Evolutionary conservation across 2,329 filamentous ascomycete genomes (phyloP).

Genomic region (Stagonosporopsis rhizophila): DNA sequence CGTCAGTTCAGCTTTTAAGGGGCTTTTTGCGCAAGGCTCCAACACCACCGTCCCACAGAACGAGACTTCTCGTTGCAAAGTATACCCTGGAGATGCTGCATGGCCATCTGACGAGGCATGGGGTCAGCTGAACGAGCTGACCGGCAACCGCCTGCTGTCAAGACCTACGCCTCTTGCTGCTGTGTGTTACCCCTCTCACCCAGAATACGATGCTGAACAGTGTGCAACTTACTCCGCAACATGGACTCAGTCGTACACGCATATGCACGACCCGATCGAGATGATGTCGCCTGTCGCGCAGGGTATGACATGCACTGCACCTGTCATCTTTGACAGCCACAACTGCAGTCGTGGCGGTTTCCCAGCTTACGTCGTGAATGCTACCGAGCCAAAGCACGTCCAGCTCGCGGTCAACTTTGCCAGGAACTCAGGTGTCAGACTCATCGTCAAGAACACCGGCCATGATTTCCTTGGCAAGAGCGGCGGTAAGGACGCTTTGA

Average conservation of each 20-base stretch:
- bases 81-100: slow-evolving; percentile 53
- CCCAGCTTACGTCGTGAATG: slow-evolving; percentile 47
- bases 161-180: slow-evolving; percentile 40
- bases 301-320: slow-evolving; percentile 48
- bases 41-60: slow-evolving; percentile 18
- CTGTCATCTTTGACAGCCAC: slow-evolving; percentile 43
- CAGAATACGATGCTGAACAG: slow-evolving; percentile 38
- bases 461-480: slow-evolving; percentile 48
- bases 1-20: slow-evolving; percentile 26
- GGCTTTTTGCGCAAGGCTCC: slow-evolving; percentile 30
- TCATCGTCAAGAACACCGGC: slow-evolving; percentile 47
- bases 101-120: slow-evolving; percentile 60
- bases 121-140: slow-evolving; percentile 54
- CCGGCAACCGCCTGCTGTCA: slow-evolving; percentile 36
- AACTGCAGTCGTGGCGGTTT: slow-evolving; percentile 48
- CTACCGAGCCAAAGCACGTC: slow-evolving; percentile 45
- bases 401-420: slow-evolving; percentile 49
- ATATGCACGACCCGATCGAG: slow-evolving; percentile 46
- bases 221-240: slow-evolving; percentile 39
- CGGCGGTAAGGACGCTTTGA: slow-evolving; percentile 43
- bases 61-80: slow-evolving; percentile 53
- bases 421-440: slow-evolving; percentile 40
- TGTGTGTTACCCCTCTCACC: slow-evolving; percentile 41
- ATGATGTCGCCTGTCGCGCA: slow-evolving; percentile 49
- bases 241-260: slow-evolving; percentile 45